Percentiles rank a stretch among this genome's conserved stretches.
Conservation (phyloP, 2,329 filamentous ascomycete species). For the Mollisiaceae sp. region DNA sequence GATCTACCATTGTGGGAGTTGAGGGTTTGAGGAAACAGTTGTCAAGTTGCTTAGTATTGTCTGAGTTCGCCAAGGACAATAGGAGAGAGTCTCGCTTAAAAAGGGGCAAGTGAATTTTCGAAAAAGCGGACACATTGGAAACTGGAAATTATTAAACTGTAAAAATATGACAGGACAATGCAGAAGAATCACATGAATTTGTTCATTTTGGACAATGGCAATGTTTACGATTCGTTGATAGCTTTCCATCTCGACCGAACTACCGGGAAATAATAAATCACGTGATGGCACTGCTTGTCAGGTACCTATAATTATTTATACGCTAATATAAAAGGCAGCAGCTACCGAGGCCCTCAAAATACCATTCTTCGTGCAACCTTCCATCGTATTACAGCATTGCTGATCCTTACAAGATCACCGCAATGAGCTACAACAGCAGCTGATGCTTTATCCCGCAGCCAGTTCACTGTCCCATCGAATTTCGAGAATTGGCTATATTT, state of each 20-base stretch:
- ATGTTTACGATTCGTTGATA: too few relatives aligned
- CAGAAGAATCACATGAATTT: too few relatives aligned
- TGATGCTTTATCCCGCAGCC: background rate
- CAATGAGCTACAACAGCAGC: background rate
- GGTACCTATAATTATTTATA: background rate
- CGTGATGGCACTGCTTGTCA: background rate
- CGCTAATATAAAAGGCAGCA: background rate
- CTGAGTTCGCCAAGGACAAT: background rate
- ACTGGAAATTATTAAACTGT: too few relatives aligned
- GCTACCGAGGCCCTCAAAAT: background rate
- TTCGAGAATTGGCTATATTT: background rate
- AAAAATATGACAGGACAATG: too few relatives aligned
- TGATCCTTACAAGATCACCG: background rate
- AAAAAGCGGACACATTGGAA: background rate
- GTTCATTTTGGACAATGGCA: too few relatives aligned
- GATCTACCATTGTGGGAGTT: background rate
- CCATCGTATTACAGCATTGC: background rate
- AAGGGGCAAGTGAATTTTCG: background rate
- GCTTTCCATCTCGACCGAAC: too few relatives aligned
- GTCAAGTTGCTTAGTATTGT: background rate
- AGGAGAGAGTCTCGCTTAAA: background rate
- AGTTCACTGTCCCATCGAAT: background rate
- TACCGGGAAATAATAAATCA: background rate
- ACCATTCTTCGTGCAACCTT: background rate
- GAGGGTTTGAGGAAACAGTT: background rate